Evolutionary conservation across 2,329 filamentous ascomycete species (phyloP).

Genomic region (Dactylellina leptospora): DNA sequence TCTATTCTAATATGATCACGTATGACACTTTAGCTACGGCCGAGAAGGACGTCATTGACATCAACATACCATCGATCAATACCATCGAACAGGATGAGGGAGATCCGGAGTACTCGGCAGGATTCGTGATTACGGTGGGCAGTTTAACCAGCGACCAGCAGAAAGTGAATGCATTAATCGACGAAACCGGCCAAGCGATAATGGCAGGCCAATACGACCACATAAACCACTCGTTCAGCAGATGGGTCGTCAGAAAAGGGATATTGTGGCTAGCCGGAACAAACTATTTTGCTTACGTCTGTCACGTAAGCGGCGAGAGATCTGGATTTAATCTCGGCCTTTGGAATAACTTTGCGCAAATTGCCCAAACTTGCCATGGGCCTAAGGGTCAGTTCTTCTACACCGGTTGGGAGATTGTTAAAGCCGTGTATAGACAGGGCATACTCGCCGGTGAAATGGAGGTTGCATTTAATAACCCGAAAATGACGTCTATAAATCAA

Average conservation of each 20-base stretch:
- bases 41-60: not conserved
- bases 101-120: not conserved
- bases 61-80: not conserved
- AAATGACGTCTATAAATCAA: conserved; percentile 8
- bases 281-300: conserved; percentile 38
- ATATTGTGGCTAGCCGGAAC: conserved; percentile 22
- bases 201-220: conserved; percentile 17
- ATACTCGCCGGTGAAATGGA: conserved; percentile 1
- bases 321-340: conserved; percentile 8
- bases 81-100: conserved; percentile 17
- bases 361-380: conserved; percentile 12
- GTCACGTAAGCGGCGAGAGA: conserved; percentile 14
- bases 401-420: conserved; percentile 23
- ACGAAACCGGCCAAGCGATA: conserved; percentile 10
- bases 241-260: conserved; percentile 23
- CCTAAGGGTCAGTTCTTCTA: conserved; percentile 14
- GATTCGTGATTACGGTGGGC: conserved; percentile 25
- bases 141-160: not conserved
- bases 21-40: not conserved
- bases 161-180: conserved; percentile 29
- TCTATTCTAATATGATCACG: too few species aligned
- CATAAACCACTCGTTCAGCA: conserved; percentile 10
- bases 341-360: conserved; percentile 5
- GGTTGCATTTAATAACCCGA: conserved; percentile 26
- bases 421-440: not conserved